Percentiles rank a stretch among this genome's conserved stretches.
These are phyloP conservation scores for Penicillium salamii DNA, from an alignment of 495 filamentous ascomycete species.

Conservation along the genomic window DNA sequence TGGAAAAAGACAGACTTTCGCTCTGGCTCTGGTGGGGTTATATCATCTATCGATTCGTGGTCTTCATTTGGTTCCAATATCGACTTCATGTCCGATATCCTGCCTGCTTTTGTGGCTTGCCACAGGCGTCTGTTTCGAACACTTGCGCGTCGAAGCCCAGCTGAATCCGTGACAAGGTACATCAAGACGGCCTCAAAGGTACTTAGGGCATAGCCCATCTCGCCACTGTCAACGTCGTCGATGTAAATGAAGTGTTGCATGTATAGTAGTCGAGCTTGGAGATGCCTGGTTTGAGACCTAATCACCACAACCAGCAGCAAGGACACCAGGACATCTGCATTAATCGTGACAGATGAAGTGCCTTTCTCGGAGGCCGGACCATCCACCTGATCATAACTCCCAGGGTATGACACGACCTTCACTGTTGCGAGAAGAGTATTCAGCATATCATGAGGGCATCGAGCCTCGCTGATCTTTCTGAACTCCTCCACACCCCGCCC, in stretches of 20 bases:
- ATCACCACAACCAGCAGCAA: conserved; percentile 91
- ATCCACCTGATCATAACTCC: conserved; percentile 35
- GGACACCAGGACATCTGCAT: conserved; percentile 93
- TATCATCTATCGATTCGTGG: conserved; percentile 43
- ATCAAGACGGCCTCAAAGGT: conserved; percentile 94
- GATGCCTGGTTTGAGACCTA: conserved; percentile 79
- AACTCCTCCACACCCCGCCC: conserved; percentile 83
- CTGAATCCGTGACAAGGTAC: conserved; percentile 82
- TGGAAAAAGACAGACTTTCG: conserved; percentile 39
- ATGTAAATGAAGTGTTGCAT: conserved; percentile 97
- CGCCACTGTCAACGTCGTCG: conserved; percentile 94
- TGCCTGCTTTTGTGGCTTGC: conserved; percentile 76
- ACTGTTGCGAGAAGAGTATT: conserved; percentile 82
- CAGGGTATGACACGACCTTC: conserved; percentile 68
- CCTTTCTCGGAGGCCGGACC: conserved; percentile 54
- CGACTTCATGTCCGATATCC: conserved; percentile 68
- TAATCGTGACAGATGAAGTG: conserved; percentile 70
- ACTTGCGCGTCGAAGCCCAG: conserved; percentile 77
- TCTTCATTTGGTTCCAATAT: conserved; percentile 71
- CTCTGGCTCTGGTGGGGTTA: conserved; percentile 34
- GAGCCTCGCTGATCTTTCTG: conserved; percentile 77
- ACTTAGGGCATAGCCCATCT: conserved; percentile 95
- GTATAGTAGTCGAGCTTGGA: conserved; percentile 83
- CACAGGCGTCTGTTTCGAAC: conserved; percentile 81
- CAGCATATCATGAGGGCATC: conserved; percentile 93